A percentile compares a stretch with the other conserved stretches of the same genome.
phyloP scores from a whole-genome alignment of 768 basidiomycete species.

The Baorangia bicolor region DNA sequence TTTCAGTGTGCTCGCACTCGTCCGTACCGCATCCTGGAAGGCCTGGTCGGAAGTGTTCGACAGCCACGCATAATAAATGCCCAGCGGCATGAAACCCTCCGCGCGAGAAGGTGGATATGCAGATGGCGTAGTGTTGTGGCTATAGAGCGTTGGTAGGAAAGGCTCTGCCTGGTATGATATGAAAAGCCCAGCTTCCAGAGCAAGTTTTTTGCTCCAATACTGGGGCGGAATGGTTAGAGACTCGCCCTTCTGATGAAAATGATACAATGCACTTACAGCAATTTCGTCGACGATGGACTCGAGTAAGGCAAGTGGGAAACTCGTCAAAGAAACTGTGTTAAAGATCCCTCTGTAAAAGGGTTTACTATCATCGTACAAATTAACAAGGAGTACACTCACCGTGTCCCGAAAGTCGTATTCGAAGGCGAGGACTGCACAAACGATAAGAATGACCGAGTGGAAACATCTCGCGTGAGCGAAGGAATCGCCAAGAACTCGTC shows the following conservation, averaged over 20 bases:
- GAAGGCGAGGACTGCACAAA: conserved; percentile 2
- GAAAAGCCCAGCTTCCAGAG: neutral
- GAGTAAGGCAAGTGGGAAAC: conserved; percentile 9
- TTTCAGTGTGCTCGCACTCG: conserved; percentile 38
- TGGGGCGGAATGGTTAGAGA: neutral
- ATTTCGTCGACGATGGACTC: conserved; percentile 11
- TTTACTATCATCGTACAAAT: neutral
- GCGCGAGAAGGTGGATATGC: conserved; percentile 30
- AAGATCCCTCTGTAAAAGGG: neutral
- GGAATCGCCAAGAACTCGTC: conserved; percentile 27
- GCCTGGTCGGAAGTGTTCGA: neutral
- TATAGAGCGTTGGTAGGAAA: neutral
- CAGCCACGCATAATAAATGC: conserved; percentile 37
- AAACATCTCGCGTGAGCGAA: neutral
- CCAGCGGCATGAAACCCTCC: conserved; percentile 38
- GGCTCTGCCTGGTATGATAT: conserved; percentile 39
- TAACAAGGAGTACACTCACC: neutral
- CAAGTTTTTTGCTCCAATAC: neutral
- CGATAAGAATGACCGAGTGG: conserved; percentile 14
- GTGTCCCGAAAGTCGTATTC: neutral
- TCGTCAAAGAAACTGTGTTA: neutral
- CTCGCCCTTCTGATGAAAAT: neutral
- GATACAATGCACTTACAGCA: conserved; percentile 6
- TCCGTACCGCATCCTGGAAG: conserved; percentile 37
- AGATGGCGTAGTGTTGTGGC: neutral